A percentile compares a stretch with the other conserved stretches of the same genome.
Evolutionary conservation across 805 yeast genomes (phyloP).

Genomic region (Ogataea sp.): DNA sequence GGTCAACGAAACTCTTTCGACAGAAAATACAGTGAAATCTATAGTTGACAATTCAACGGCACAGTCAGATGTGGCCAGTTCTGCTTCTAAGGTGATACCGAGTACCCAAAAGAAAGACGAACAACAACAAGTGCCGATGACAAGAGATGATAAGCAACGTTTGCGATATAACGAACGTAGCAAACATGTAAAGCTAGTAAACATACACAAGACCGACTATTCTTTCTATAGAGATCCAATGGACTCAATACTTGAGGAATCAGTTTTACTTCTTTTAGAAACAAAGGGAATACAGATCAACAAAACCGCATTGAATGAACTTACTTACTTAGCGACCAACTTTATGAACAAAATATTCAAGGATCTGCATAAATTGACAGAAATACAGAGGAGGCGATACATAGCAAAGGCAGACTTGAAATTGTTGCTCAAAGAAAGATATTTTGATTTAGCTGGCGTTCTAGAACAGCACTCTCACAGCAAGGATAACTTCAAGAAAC

Average conservation of each 20-base stretch:
- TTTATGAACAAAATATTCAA: slow-evolving; percentile 31
- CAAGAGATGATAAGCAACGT: slow-evolving; percentile 3
- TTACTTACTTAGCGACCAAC: slow-evolving; percentile 26
- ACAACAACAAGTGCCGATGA: too few relatives aligned
- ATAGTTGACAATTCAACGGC: too few relatives aligned
- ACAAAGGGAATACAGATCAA: slow-evolving; percentile 23
- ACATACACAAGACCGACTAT: neutral
- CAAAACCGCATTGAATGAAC: slow-evolving; percentile 28
- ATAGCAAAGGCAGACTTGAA: slow-evolving; percentile 46
- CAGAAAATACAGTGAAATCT: too few relatives aligned
- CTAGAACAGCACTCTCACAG: slow-evolving; percentile 26
- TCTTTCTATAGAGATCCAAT: slow-evolving; percentile 14
- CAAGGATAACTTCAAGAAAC: slow-evolving; percentile 11
- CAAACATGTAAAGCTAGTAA: neutral
- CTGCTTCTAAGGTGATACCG: too few relatives aligned
- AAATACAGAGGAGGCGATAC: slow-evolving; percentile 50
- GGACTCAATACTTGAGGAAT: slow-evolving; percentile 23
- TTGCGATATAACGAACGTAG: slow-evolving; percentile 1
- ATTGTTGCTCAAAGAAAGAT: slow-evolving; percentile 34
- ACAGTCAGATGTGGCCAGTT: too few relatives aligned
- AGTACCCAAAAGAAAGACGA: too few relatives aligned
- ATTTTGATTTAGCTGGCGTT: slow-evolving; percentile 31
- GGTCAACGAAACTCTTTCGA: too few relatives aligned
- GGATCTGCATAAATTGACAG: slow-evolving; percentile 41
- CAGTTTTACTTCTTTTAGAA: slow-evolving; percentile 29